These are phyloP conservation scores for Globisporangium lucens DNA, from an alignment of 352 stramenopile genomes.

Conservation along the genomic window DNA sequence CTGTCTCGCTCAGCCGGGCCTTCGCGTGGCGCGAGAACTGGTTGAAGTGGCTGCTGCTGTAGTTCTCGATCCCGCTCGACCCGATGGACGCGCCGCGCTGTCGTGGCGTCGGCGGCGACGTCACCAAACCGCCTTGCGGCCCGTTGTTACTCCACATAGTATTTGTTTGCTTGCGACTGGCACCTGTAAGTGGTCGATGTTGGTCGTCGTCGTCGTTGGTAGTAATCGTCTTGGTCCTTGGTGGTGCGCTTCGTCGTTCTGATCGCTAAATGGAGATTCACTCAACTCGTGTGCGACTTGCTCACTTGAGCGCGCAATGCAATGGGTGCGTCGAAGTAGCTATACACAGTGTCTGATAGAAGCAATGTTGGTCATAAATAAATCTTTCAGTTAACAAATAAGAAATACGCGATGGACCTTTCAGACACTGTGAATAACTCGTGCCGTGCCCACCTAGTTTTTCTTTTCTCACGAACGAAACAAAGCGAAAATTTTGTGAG, in stretches of 20 bases:
- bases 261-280: background rate
- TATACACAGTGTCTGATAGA: background rate
- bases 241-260: background rate
- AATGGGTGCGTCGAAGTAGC: background rate
- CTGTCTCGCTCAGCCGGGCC: constrained; percentile 11
- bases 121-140: background rate
- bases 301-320: background rate
- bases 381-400: too few relatives aligned
- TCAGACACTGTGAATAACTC: background rate
- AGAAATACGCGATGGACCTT: background rate
- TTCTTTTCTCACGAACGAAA: background rate
- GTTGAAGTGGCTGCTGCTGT: constrained; percentile 12
- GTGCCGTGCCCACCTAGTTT: background rate
- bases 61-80: constrained; percentile 16
- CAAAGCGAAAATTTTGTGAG: background rate
- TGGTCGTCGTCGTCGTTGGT: background rate
- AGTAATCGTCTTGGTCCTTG: background rate
- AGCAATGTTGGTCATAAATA: background rate
- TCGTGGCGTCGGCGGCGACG: constrained; percentile 12
- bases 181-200: background rate
- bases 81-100: constrained; percentile 16
- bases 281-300: background rate
- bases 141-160: constrained; percentile 2
- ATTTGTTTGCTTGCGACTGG: background rate
- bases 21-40: constrained; percentile 18